Evolutionary conservation across 768 basidiomycete genomes (phyloP), one percentile per base, ranked within the genome.

Genomic region (Amanita polypyramis): DNA sequence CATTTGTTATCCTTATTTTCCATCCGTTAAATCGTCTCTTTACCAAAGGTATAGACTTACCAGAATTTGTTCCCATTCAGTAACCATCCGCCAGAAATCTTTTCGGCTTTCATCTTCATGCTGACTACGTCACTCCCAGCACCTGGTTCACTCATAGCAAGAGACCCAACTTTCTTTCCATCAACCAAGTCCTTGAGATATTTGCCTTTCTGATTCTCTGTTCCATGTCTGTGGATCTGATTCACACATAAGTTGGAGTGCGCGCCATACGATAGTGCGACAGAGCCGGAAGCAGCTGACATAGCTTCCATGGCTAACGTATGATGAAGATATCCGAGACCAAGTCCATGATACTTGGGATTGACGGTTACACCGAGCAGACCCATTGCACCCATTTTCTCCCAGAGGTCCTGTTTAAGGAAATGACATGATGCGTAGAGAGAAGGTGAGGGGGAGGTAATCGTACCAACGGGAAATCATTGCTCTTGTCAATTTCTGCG

Each of bases 41-140:
- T 17, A 32, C 49, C 41, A 19, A 39, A 12, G 29, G 10, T 30
- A n/a, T 41, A 40, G 30, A 52, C 77, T 49, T 51, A 90, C 93
- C 93, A 97, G 66, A 94, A 94, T 62, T 96, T 96, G 56, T 80
- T 90, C 0, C 93, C 94, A 57, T 88, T 94, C 53, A 97, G 62
- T 50, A 70, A 68, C 74, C 79, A 96, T 32, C 88, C 83, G 35
- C 80, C 85, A 21, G 76, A 66, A 4, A 82, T 71, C 68, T 85
- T 86, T 55, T 85, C 82, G 19, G 92, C 92, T 51, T 74, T 80
- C 49, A 92, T 68, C 57, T 73, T 73, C 94, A 97, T 97, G 59
- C 88, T 89, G 15, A 96, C 81, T n/a, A 97, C 93, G 65, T 97
- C 93, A 58, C 89, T 92, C 49, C 94, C 94, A 56, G 84, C 82